Percentiles rank a stretch among this genome's conserved stretches.
These are phyloP conservation scores for Oryza meyeriana DNA, from an alignment of 176 grass and related monocot genomes.

Conservation along the genomic window DNA sequence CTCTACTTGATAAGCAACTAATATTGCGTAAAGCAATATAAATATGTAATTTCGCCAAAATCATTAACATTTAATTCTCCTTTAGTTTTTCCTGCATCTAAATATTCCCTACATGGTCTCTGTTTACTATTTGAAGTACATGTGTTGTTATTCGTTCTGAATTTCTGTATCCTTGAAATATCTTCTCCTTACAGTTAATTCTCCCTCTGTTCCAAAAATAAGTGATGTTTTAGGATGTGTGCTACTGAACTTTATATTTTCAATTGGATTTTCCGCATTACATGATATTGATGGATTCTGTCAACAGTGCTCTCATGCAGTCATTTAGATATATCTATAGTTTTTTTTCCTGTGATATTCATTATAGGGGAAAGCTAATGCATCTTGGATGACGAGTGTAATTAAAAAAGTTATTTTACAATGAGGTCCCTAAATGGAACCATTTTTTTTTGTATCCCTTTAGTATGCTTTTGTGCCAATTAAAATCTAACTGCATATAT, in stretches of 20 bases:
- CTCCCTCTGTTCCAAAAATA: background rate
- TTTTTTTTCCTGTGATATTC: background rate
- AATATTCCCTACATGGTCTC: background rate
- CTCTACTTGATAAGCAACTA: constrained; percentile 2
- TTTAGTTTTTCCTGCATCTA: background rate
- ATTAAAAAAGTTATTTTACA: background rate
- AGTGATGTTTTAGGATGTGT: background rate
- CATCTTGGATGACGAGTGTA: background rate
- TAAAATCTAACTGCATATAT: background rate
- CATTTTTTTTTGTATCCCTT: background rate
- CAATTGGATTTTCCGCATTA: background rate
- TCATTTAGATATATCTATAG: background rate
- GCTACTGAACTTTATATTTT: background rate
- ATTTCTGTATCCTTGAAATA: constrained; percentile 18
- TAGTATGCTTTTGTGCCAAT: background rate
- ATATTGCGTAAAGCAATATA: background rate
- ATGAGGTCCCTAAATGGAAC: background rate
- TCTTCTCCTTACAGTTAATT: background rate
- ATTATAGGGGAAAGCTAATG: background rate
- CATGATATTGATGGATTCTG: background rate
- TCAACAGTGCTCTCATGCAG: background rate
- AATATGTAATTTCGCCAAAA: constrained; percentile 5
- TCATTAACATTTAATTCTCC: background rate
- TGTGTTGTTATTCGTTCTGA: background rate
- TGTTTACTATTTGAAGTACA: background rate